Evolutionary conservation across 352 stramenopile genomes (phyloP).

Genomic region (Plasmopara halstedii): DNA sequence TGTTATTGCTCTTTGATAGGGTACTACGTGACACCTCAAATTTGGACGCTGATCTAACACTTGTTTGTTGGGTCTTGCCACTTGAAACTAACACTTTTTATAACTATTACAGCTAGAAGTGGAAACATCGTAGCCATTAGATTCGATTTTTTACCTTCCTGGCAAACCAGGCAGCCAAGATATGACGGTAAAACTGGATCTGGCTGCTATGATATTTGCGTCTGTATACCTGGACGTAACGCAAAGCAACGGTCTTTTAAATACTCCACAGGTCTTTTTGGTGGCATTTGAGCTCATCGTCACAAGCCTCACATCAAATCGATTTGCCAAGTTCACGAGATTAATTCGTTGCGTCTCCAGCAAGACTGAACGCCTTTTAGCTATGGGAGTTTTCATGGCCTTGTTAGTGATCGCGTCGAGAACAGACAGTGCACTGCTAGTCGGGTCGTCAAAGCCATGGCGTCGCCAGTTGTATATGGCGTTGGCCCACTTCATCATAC

Average conservation of each 20-base stretch:
- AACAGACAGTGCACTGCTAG: conserved; percentile 22
- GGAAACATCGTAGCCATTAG: conserved; percentile 3
- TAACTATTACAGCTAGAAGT: conserved; percentile 6
- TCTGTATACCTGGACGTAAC: conserved; percentile 7
- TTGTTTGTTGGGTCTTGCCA: conserved; percentile 4
- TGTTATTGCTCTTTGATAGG: conserved; percentile 7
- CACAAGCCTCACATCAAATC: conserved; percentile 47
- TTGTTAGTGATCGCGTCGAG: conserved; percentile 18
- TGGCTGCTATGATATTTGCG: conserved; percentile 8
- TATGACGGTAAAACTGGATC: conserved; percentile 18
- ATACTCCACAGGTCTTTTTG: conserved; percentile 13
- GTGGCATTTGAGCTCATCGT: conserved; percentile 1
- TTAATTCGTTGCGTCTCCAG: conserved; percentile 21
- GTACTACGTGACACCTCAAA: conserved; percentile 13
- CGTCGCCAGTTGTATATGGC: conserved; percentile 68
- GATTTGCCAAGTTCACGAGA: conserved; percentile 24
- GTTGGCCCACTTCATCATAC: conserved; percentile 59
- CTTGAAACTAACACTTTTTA: neutral
- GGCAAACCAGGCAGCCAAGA: conserved; percentile 28
- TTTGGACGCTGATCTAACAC: conserved; percentile 19
- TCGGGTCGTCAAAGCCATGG: conserved; percentile 54
- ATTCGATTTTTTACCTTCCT: conserved; percentile 11
- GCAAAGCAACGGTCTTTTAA: conserved; percentile 12
- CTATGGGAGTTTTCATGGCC: conserved; percentile 6
- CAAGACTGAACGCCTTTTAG: conserved; percentile 11